Conservation (phyloP, 2,329 filamentous ascomycete species). For the Penicillium sp. region DNA sequence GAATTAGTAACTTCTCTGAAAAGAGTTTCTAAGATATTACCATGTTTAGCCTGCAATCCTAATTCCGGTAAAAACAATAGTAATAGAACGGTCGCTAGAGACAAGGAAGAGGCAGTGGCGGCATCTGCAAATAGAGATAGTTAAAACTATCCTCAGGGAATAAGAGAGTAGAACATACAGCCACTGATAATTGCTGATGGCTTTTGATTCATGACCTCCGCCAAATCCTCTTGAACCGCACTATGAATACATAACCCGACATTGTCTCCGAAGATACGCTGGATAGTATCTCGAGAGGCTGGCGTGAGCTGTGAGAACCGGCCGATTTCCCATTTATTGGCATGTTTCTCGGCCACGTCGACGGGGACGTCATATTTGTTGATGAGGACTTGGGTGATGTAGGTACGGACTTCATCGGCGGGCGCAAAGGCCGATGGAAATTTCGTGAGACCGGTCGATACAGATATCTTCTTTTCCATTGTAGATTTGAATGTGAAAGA, state of each 20-base stretch:
- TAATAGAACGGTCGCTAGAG: background rate
- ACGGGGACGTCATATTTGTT: background rate
- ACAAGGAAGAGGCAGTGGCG: background rate
- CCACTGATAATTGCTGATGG: background rate
- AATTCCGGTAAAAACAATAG: background rate
- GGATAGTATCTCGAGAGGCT: background rate
- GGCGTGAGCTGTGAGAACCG: background rate
- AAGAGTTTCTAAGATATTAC: background rate
- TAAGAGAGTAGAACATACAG: background rate
- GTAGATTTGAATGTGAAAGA: too few species aligned
- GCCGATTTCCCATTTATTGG: background rate
- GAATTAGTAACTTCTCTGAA: background rate
- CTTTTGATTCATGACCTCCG: background rate
- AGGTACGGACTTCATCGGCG: background rate
- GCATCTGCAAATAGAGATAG: background rate
- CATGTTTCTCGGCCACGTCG: background rate
- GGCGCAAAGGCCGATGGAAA: too few species aligned
- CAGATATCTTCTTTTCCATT: too few species aligned
- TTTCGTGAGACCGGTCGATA: too few species aligned
- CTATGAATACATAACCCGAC: background rate
- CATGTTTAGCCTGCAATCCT: background rate
- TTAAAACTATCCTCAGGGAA: background rate
- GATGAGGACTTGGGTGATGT: background rate
- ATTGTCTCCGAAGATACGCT: background rate
- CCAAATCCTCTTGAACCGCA: background rate